Base-by-base conservation (phyloP, 2,329 filamentous ascomycete species). In the Trichophyton schoenleinii region DNA sequence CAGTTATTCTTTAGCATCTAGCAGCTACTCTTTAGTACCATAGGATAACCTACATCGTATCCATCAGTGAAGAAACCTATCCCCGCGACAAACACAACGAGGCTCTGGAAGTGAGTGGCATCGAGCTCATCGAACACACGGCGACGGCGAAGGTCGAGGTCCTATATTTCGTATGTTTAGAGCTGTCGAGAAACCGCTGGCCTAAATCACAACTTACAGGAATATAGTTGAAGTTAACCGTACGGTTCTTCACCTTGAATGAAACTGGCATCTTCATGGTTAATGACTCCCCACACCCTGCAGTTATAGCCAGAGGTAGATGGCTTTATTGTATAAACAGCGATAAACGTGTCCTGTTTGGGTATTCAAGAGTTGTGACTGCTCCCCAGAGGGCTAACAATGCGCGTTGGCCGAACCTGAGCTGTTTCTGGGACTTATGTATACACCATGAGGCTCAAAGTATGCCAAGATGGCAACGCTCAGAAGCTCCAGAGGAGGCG, bases 101-200 rank as follows among this genome's bases (percentile, higher is more conserved):
- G 53, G 42, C 57, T 62, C 60, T 65, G 64, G 13, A 65, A 65
- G 42, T 65, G 64, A n/a, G 64, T 65, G 28, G 63, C 58, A 60
- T 65, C 64, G 15, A 65, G 61, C 42, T 64, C 64, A 46, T 65
- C 63, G 28, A 65, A 63, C 34, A 65, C 64, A 36, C 64, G 64
- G 36, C 60, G 44, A 28, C 63, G 59, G 41, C 64, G 55, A 22
- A 62, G 61, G 22, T 61, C 60, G 5, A 64, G 42, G 57, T 65
- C 61, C 64, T 65, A 28, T 36, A 34, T 22, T 20, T 18, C 20
- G 13, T 59, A 25, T 36, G 41, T 38, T 28, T 9, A 48, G 44
- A 11, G 22, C 20, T 20, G 36, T 20, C 25, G 38, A 36, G 44
- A 38, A 18, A 42, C 3, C 22, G 34, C n/a, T 36, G 22, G 20